Conservation (phyloP, 768 basidiomycete genomes). For the Asterophora lycoperdoides region DNA sequence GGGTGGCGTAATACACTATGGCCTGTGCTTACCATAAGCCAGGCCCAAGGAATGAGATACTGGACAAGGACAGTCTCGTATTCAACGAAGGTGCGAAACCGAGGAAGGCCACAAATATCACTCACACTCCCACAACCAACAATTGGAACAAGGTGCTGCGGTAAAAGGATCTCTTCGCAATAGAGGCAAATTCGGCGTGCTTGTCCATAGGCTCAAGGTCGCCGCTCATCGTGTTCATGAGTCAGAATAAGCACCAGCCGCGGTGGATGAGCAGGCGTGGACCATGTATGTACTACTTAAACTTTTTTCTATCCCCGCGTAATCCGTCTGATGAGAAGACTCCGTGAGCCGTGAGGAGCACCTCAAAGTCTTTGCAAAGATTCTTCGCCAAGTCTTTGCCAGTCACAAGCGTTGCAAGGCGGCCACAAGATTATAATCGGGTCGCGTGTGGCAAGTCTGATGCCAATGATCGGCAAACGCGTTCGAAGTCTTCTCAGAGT, state of each 20-base stretch:
- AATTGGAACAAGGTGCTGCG: slow-evolving; percentile 15
- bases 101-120: background rate
- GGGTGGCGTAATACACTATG: background rate
- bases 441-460: too few relatives aligned
- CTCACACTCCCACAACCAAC: slow-evolving; percentile 13
- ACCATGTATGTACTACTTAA: background rate
- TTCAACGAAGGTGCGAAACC: background rate
- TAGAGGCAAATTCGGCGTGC: background rate
- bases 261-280: background rate
- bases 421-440: too few relatives aligned
- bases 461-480: too few relatives aligned
- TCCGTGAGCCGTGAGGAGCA: too few relatives aligned
- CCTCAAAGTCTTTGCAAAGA: too few relatives aligned
- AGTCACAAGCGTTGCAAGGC: too few relatives aligned
- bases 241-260: too few relatives aligned
- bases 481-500: too few relatives aligned
- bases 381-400: too few relatives aligned
- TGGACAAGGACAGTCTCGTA: background rate
- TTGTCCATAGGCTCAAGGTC: background rate
- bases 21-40: slow-evolving; percentile 6
- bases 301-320: slow-evolving; percentile 3
- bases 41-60: slow-evolving; percentile 11
- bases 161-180: slow-evolving; percentile 6
- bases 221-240: slow-evolving; percentile 2
- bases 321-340: too few relatives aligned